Base-by-base conservation (phyloP, 2,329 filamentous ascomycete genomes). In the Aspergillus persii region DNA sequence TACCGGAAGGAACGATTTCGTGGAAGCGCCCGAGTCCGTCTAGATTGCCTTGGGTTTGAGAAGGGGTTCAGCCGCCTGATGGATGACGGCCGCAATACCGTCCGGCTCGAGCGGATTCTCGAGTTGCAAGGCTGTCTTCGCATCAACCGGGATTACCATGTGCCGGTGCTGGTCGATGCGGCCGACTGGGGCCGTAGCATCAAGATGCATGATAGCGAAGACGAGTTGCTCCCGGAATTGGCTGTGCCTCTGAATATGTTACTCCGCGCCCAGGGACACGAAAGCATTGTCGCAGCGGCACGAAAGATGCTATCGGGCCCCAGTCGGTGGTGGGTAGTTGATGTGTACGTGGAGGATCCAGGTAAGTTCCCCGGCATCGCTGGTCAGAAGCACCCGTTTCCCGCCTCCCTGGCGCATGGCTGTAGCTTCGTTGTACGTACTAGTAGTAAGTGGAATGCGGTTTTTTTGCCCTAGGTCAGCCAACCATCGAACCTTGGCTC, bases 241-340 rank as follows among this genome's bases (percentile, higher is more conserved):
- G 51, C 57, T 36, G 53, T 63, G n/a, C 53, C 57, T 29, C 5
- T 47, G 41, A 39, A 50, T 36, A 60, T 56, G 33, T 31, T 18
- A 12, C 41, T 63, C 11, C n/a, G 50, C 6, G 55, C 58, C 4
- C 11, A 54, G 27, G 52, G 56, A 27, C 53, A 60, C 41, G 18
- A 57, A 29, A 62, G 50, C 30, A 18, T 64, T 3, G 59, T 64
- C 11, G 39, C 9, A 11, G 60, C 59, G 7, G 60, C 60, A 2
- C 54, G 52, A 31, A 33, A 44, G 26, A 18, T 50, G 18, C 50
- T 59, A 12, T 51, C 50, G 1, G 27, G 26, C 6, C 2, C 12
- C 1, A 53, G 60, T 27, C 58, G 51, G 8, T 64, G 60, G 60
- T 64, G 60, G 62, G 31, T 64, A 29, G 54, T 54, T 11, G 62